Base-by-base conservation (phyloP, 2,329 filamentous ascomycete genomes). In the Chaetomium globosum region DNA sequence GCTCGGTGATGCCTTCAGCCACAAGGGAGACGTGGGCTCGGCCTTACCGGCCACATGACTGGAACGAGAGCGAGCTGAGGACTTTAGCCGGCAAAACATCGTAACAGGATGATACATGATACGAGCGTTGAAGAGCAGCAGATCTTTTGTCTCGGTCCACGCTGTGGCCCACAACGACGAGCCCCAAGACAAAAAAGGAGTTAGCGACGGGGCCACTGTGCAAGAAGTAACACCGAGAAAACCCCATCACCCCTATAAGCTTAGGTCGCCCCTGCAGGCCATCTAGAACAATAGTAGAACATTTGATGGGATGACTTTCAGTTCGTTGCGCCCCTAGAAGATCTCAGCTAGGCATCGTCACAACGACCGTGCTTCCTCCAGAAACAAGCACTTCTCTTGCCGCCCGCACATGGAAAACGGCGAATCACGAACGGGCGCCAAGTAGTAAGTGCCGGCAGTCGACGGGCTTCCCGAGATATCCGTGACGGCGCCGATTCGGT, bases 401-500 rank as follows among this genome's bases (percentile, higher is more conserved):
- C 4, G 39, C 1, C 39, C 4, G 4, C 16, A 39, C 4, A 16
- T 2, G 19, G 5, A n/a, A 43, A 5, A 43, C 13, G 19, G 39
- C 39, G 23, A 56, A 57, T 57, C 36, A 58, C 10, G 12, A 1
- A 48, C 39, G 39, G n/a, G 7, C 19, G 61, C 49, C 49, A 33
- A 61, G 55, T 31, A 10, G 28, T 28, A 64, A 66, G 43, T 53
- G 52, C 58, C 56, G 65, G 60, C 55, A 56, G 51, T 60, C 16
- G 26, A 36, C 16, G 7, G n/a, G 8, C 10, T 23, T 23, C 6
- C 49, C 31, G 54, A 55, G 23, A 28, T 60, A 60, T 54, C 63
- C 55, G 56, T 36, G 54, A 21, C 30, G 59, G 52, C 55, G 53
- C 60, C 28, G 36, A 60, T 66, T 68, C 65, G 66, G 66, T 60